Conservation (phyloP, 2,329 filamentous ascomycete species). For the Tolypocladium tundrense region DNA sequence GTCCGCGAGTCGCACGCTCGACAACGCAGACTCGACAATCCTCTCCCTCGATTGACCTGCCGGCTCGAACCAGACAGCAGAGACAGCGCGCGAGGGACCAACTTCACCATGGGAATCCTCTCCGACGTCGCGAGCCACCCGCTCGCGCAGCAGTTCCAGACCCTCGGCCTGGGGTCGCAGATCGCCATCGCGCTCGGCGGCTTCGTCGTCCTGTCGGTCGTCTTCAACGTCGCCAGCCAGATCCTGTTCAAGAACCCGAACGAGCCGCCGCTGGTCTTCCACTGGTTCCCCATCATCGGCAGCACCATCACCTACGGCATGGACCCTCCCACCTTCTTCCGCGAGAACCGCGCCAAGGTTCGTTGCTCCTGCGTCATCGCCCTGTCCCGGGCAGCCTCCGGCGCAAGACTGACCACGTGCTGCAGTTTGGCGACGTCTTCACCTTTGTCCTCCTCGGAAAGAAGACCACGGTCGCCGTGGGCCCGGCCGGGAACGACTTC, state of each 20-base stretch:
- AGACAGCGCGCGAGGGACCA: background rate
- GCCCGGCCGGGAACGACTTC: slow-evolving; percentile 78
- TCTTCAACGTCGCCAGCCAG: slow-evolving; percentile 73
- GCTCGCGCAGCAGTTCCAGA: slow-evolving; percentile 37
- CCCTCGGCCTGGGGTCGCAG: slow-evolving; percentile 37
- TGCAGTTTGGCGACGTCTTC: slow-evolving; percentile 76
- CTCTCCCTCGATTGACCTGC: background rate
- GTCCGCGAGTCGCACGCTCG: background rate
- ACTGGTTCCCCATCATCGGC: slow-evolving; percentile 74
- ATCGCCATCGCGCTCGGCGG: slow-evolving; percentile 30
- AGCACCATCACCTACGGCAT: slow-evolving; percentile 93
- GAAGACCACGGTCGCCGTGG: slow-evolving; percentile 79
- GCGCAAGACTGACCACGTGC: slow-evolving; percentile 21
- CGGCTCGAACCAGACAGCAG: background rate
- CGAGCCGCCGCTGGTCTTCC: slow-evolving; percentile 72
- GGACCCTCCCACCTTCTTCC: slow-evolving; percentile 84
- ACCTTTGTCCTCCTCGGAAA: slow-evolving; percentile 82
- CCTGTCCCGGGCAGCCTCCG: background rate
- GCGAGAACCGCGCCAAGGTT: slow-evolving; percentile 65
- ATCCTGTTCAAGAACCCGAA: slow-evolving; percentile 72
- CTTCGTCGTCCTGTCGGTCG: slow-evolving; percentile 45
- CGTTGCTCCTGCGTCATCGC: slow-evolving; percentile 8
- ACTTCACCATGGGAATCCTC: slow-evolving; percentile 41
- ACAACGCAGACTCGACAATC: background rate
- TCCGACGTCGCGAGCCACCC: slow-evolving; percentile 39